These are phyloP conservation scores for Ajuga reptans DNA, from an alignment of 305 asterid species.

Conservation along the genomic window DNA sequence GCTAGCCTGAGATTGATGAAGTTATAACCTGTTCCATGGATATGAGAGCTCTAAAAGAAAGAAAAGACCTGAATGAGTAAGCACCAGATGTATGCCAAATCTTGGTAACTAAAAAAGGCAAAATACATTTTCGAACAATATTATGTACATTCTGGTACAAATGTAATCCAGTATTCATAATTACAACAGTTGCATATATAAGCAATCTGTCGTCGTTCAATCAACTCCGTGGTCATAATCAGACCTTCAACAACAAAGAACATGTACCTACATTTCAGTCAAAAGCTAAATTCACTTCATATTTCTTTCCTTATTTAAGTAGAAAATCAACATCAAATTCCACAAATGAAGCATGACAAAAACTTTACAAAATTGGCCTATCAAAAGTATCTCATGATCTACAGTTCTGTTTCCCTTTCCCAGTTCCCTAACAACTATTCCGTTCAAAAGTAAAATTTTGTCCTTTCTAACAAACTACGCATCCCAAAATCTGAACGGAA, in stretches of 20 bases:
- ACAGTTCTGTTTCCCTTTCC: slow-evolving; percentile 3
- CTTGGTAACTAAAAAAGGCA: background rate
- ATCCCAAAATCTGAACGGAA: background rate
- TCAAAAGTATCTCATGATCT: slow-evolving; percentile 14
- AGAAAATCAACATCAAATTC: slow-evolving; percentile 13
- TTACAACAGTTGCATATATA: background rate
- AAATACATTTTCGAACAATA: background rate
- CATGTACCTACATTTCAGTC: slow-evolving; percentile 8
- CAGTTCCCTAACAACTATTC: slow-evolving; percentile 1
- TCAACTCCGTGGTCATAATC: slow-evolving; percentile 11
- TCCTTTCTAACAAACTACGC: background rate
- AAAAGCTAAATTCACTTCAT: slow-evolving; percentile 13
- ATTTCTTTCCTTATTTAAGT: background rate
- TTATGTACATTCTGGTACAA: background rate
- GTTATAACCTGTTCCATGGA: background rate
- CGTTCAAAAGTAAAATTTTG: background rate
- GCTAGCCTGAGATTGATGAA: background rate
- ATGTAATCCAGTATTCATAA: background rate
- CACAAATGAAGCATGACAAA: background rate
- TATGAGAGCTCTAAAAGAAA: slow-evolving; percentile 11
- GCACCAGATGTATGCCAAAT: background rate
- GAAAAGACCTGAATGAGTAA: background rate
- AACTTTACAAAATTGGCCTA: background rate
- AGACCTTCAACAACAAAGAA: slow-evolving; percentile 10
- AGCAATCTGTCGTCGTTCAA: slow-evolving; percentile 12